Evolutionary conservation across 345 rosid genomes (phyloP).

Genomic region (Sonneratia alba): DNA sequence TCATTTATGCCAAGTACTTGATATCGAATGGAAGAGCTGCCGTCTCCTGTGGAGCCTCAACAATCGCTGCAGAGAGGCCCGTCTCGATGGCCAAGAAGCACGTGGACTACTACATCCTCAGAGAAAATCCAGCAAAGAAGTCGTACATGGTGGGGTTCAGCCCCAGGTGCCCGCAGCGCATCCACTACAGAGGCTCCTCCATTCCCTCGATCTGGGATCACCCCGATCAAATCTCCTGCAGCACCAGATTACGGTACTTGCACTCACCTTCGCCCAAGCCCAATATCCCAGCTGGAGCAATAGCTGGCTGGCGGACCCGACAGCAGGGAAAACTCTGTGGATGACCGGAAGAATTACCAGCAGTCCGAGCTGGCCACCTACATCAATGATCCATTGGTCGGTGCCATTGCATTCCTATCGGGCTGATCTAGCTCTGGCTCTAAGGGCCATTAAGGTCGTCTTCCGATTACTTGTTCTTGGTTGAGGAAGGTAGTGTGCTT

Average conservation of each 20-base stretch:
- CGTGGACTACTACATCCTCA: conserved; percentile 82
- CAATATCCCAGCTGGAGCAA: conserved; percentile 51
- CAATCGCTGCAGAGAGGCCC: conserved; percentile 27
- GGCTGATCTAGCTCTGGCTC: not conserved
- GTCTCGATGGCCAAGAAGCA: conserved; percentile 48
- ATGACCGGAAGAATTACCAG: conserved; percentile 52
- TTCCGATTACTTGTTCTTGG: too few relatives aligned
- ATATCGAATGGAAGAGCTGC: conserved; percentile 25
- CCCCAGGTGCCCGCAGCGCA: conserved; percentile 49
- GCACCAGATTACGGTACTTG: conserved; percentile 42
- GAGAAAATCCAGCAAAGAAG: conserved; percentile 67
- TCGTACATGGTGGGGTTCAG: conserved; percentile 94
- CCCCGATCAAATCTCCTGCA: conserved; percentile 40
- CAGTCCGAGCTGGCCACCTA: conserved; percentile 72
- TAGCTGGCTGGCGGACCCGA: conserved; percentile 53
- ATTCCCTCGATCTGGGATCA: conserved; percentile 49
- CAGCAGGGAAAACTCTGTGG: conserved; percentile 38
- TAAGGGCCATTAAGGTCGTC: not conserved
- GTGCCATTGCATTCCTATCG: conserved; percentile 55
- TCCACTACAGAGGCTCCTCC: conserved; percentile 91
- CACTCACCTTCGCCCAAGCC: conserved; percentile 43
- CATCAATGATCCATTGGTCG: conserved; percentile 65
- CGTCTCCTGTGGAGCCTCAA: conserved; percentile 34
- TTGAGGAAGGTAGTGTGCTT: not conserved
- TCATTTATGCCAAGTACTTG: conserved; percentile 55